Evolutionary conservation across 495 filamentous ascomycete species (phyloP).

Genomic region (Jackrogersella minutella): DNA sequence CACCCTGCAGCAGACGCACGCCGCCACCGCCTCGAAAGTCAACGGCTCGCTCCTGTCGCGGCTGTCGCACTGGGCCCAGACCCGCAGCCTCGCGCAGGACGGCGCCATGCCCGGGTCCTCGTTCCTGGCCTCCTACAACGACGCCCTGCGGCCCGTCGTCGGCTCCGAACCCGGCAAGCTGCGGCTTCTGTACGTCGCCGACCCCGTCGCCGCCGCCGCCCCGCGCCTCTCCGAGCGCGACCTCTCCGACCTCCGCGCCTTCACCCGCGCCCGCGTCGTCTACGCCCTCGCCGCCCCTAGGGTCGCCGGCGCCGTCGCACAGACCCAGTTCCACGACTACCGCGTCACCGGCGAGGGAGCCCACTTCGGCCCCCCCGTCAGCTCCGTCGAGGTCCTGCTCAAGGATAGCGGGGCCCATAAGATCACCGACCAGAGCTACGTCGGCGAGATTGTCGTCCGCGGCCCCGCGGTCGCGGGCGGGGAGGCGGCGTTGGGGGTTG

Average conservation of each 20-base stretch:
- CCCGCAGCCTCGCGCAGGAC: slow-evolving; percentile 67
- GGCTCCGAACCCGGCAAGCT: slow-evolving; percentile 74
- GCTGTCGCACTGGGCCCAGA: slow-evolving; percentile 69
- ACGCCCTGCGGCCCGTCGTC: slow-evolving; percentile 63
- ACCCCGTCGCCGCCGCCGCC: slow-evolving; percentile 60
- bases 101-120: slow-evolving; percentile 77
- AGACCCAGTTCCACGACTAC: slow-evolving; percentile 91
- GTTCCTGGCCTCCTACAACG: slow-evolving; percentile 68
- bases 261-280: slow-evolving; percentile 79
- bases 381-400: slow-evolving; percentile 78
- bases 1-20: slow-evolving; percentile 73
- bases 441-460: slow-evolving; percentile 71
- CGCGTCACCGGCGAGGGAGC: slow-evolving; percentile 61
- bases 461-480: slow-evolving; percentile 74
- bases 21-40: slow-evolving; percentile 55
- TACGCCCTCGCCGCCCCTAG: slow-evolving; percentile 84
- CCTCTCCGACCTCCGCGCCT: slow-evolving; percentile 80
- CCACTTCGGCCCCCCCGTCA: slow-evolving; percentile 86
- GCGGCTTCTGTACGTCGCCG: slow-evolving; percentile 74
- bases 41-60: slow-evolving; percentile 57
- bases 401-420: slow-evolving; percentile 66
- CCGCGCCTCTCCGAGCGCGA: slow-evolving; percentile 68
- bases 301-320: slow-evolving; percentile 83
- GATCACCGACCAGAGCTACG: slow-evolving; percentile 63
- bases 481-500: slow-evolving; percentile 65